A percentile compares a stretch with the other conserved stretches of the same genome.
phyloP scores from a whole-genome alignment of 495 filamentous ascomycete genomes.

The Hypoxylon fuscum region DNA sequence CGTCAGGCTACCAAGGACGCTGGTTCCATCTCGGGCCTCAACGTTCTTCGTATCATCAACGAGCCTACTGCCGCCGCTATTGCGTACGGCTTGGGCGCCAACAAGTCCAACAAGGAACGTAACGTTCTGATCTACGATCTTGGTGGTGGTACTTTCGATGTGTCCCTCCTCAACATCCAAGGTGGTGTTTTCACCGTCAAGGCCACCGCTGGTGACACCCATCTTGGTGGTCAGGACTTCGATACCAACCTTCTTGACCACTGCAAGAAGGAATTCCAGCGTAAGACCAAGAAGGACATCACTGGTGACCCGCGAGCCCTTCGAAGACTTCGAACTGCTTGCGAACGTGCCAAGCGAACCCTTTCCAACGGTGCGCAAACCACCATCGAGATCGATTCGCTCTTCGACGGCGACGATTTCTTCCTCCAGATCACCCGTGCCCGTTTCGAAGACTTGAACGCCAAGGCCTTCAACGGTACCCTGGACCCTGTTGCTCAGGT shows the following conservation, averaged over 20 bases:
- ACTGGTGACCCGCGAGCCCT: constrained; percentile 94
- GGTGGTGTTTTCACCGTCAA: constrained; percentile 99
- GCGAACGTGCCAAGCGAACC: constrained; percentile 99
- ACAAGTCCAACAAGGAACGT: constrained; percentile 96
- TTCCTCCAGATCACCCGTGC: constrained; percentile 99
- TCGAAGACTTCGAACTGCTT: constrained; percentile 96
- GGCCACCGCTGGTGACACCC: constrained; percentile 98
- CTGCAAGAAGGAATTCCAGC: constrained; percentile 93
- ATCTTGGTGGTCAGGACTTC: constrained; percentile 99
- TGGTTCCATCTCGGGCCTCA: constrained; percentile 95
- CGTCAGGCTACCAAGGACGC: constrained; percentile 99
- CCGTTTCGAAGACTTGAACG: constrained; percentile 98
- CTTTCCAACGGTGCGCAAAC: constrained; percentile 96
- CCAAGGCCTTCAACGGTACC: constrained; percentile 94
- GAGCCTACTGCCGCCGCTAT: constrained; percentile 98
- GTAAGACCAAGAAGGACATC: constrained; percentile 86
- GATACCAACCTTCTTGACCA: constrained; percentile 97
- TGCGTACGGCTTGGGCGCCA: constrained; percentile 91
- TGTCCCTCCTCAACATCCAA: constrained; percentile 97
- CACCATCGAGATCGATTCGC: constrained; percentile 98
- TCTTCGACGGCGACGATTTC: constrained; percentile 97
- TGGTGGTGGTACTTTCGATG: constrained; percentile 99
- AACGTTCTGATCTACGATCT: constrained; percentile 99
- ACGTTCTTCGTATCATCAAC: constrained; percentile 99
- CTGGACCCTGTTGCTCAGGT: constrained; percentile 99